Evolutionary conservation across 768 basidiomycete species (phyloP), one percentile per base, ranked within the genome.

Genomic region (Phanerochaete sordida): DNA sequence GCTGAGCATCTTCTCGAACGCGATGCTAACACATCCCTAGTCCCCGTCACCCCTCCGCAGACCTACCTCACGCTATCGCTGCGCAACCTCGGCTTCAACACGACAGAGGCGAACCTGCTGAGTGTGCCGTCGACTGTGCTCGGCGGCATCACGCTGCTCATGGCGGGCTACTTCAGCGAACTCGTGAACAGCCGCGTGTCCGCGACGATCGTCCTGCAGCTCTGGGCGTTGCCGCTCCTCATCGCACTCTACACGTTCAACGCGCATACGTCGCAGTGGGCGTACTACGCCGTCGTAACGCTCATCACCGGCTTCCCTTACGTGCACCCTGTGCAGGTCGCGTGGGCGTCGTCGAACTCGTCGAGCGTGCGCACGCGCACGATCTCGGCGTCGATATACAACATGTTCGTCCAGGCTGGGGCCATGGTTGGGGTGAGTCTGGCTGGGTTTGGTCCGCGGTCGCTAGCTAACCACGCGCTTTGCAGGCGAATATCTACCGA

Each of bases 171-270:
- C 65, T 68, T 84, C 43, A 81, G 82, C 63, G 84, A 87, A 67
- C 73, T 75, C 30, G 69, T 86, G 66, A 78, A 87, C 66, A 84
- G 81, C 62, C 79, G 86, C 4, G 76, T 81, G n/a, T 69, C 75
- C n/a, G 80, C 79, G 1, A 79, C 81, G 0, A 72, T 85, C n/a
- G 68, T 84, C 27, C 74, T 83, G 8, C 80, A 86, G 57, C 55
- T 87, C 50, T 89, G 86, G 86, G 82, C 83, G 1, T 70, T 89
- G 2, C 84, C 85, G 4, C 77, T 86, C 19, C 76, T 89, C 50
- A 75, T 86, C 56, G 81, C 83, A 0, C 75, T 85, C 0, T 81
- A 82, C 63, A 81, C 79, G 8, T 83, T 86, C 69, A 72, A 74
- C 61, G 51, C 62, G 30, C 51, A 74, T 1, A 83, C 84, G 2